Base-by-base conservation (phyloP, 345 rosid species). In the Garcia nutans region DNA sequence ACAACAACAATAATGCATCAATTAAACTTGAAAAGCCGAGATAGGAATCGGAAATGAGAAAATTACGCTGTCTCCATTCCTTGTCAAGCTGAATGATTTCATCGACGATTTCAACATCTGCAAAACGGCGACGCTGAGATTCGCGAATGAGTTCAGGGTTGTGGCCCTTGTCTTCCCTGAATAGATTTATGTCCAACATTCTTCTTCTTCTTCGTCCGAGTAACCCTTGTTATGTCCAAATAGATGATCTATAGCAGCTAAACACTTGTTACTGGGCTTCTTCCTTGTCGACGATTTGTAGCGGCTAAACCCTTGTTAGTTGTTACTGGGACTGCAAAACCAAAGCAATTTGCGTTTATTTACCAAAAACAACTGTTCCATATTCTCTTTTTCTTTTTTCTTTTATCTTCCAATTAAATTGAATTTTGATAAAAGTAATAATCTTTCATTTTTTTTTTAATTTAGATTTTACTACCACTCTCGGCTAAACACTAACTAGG, bases 161-260 rank as follows among this genome's bases (percentile, higher is more conserved):
- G 83, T 83, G 75, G 2, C 97, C 97, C 69, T 88, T 93, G 60
- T 91, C 94, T 82, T 82, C 88, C 65, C 98, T 79, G 45, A 93
- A 93, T 0, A 93, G 83, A 74, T 93, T 90, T 65, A 93, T 89
- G 85, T 93, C 98, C 88, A 93, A 74, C 97, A 93, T 93, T 41
- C 56, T 24, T 49, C 20, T 44, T 60, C 42, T 42, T 65, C 52
- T 65, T 15, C 24, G 41, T 65, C 11, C 13, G 64, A 23, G 28
- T 24, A 60, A 60, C 31, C 64, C 50, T 47, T 9, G 50, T 1
- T 10, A 5, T 44, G 50, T 11, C 1, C 1, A 47, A 12, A 45
- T 1, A 47, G 50, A 11, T 2, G 1, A 1, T 11, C 1, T 11
- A 47, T 11, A 12, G 50, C 13, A 0, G 13, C 50, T 47, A 47